Base-by-base conservation (phyloP, 768 basidiomycete genomes). In the Termitomyces sp. region DNA sequence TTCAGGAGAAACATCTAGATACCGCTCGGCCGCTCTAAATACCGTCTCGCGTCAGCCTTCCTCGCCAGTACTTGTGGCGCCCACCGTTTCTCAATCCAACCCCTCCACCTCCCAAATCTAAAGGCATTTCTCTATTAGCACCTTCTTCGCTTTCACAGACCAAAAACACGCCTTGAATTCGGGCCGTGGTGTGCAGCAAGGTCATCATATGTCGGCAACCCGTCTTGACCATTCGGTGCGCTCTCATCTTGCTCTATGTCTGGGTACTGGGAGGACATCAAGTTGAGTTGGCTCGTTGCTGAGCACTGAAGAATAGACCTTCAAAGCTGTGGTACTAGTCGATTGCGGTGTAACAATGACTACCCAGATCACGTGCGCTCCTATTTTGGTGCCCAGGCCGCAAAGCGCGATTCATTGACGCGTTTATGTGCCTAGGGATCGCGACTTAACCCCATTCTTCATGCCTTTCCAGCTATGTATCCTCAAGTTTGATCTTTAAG, bases 81-180 rank as follows among this genome's bases (percentile, higher is more conserved):
- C 49, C 62, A 87, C 91, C 91, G 81, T 71, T 93, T 94, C 75
- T 94, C 91, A 56, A 94, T 89, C 91, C 91, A 94, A 6, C 85
- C 84, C 67, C 80, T 82, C 91, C 91, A 94, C 57, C 91, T 78
- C 20, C 91, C 91, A 65, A 93, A 93, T 66, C 91, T 93, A 64
- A 20, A 44, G 37, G 20, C 5, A 61, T 57, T 59, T 56, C 34
- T 59, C 59, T 37, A 63, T 56, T 50, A 42, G 27, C 33, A 56
- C 37, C 32, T 39, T 55, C 33, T 48, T 56, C 34, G 22, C 39
- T 48, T 27, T 50, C 24, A n/a, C 26, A 55, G 16, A 24, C 22
- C 34, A 58, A 22, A n/a, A 36, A 55, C 54, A 20, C 49, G 82
- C 90, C 91, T 87, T 36, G 91, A 93, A 74, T 93, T 93, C 5